Conservation (phyloP, 2,329 filamentous ascomycete genomes). For the Fusarium sp. region DNA sequence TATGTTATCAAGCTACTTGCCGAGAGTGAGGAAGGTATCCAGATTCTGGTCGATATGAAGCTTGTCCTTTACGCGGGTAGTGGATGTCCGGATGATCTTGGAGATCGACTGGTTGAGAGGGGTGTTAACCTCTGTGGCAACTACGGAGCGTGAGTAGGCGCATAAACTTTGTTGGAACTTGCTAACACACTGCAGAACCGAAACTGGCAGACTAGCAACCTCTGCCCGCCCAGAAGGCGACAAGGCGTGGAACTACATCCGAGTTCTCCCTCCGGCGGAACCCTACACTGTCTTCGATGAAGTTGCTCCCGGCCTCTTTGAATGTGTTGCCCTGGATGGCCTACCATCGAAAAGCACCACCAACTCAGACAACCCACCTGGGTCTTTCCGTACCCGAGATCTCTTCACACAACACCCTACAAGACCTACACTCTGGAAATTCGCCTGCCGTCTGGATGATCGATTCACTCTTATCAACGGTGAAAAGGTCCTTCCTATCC, state of each 20-base stretch:
- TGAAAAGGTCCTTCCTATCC: conserved; percentile 59
- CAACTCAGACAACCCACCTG: conserved; percentile 55
- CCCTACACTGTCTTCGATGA: conserved; percentile 46
- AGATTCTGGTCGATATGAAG: conserved; percentile 57
- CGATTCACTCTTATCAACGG: conserved; percentile 59
- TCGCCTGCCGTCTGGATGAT: conserved; percentile 58
- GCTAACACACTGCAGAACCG: conserved; percentile 32
- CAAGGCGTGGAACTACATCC: conserved; percentile 47
- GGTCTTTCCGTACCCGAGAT: conserved; percentile 58
- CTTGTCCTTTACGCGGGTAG: conserved; percentile 68
- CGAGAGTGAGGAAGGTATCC: conserved; percentile 66
- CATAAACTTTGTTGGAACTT: rapidly evolving
- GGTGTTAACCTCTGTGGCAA: conserved; percentile 67
- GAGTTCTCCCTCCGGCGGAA: conserved; percentile 45
- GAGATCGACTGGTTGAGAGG: conserved; percentile 61
- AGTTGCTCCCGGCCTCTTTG: conserved; percentile 47
- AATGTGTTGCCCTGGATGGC: conserved; percentile 53
- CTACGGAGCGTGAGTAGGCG: conserved; percentile 62
- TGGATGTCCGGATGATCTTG: conserved; percentile 68
- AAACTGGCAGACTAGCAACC: conserved; percentile 45
- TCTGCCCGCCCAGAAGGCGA: conserved; percentile 41
- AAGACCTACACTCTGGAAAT: conserved; percentile 57
- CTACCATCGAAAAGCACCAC: conserved; percentile 50
- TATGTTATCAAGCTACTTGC: conserved; percentile 72
- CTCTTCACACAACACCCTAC: conserved; percentile 56